Evolutionary conservation across 192 early-diverging fungal species (phyloP).

Genomic region (Coemansia sp.): DNA sequence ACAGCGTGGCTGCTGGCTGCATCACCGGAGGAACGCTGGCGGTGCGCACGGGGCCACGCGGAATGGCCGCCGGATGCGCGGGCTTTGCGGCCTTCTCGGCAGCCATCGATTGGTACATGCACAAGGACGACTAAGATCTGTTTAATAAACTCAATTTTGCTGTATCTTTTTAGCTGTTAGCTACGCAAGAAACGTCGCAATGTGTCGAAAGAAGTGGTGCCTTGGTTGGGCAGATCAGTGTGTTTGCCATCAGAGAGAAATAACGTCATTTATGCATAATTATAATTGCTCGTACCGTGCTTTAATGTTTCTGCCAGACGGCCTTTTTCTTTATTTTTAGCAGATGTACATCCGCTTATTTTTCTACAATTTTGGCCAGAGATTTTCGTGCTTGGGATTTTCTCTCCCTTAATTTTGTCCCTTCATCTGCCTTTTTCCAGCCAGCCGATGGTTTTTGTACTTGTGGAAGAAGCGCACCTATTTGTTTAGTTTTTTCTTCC

Average conservation of each 20-base stretch:
- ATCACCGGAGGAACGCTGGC: conserved; percentile 87
- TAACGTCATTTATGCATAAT: too few species aligned
- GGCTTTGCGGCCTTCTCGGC: conserved; percentile 94
- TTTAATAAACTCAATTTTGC: not conserved
- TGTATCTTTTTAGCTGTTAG: not conserved
- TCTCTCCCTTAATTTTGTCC: not conserved
- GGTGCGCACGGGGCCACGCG: conserved; percentile 71
- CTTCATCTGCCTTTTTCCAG: too few species aligned
- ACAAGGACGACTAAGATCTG: conserved; percentile 48
- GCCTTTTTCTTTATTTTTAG: not conserved
- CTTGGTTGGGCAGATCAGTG: too few species aligned
- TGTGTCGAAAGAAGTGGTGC: too few species aligned
- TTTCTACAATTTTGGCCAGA: not conserved
- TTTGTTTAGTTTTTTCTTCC: not conserved
- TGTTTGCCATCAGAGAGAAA: too few species aligned
- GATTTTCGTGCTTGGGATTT: not conserved
- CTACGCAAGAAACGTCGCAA: not conserved
- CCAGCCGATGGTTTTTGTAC: not conserved
- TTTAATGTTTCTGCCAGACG: too few species aligned
- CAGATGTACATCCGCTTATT: not conserved
- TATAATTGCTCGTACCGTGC: too few species aligned
- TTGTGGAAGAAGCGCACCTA: not conserved
- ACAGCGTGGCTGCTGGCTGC: conserved; percentile 86
- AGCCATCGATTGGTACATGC: conserved; percentile 90
- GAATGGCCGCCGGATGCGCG: conserved; percentile 76